Conservation (phyloP, 805 yeast species). For the Cyberlindnera veronae region DNA sequence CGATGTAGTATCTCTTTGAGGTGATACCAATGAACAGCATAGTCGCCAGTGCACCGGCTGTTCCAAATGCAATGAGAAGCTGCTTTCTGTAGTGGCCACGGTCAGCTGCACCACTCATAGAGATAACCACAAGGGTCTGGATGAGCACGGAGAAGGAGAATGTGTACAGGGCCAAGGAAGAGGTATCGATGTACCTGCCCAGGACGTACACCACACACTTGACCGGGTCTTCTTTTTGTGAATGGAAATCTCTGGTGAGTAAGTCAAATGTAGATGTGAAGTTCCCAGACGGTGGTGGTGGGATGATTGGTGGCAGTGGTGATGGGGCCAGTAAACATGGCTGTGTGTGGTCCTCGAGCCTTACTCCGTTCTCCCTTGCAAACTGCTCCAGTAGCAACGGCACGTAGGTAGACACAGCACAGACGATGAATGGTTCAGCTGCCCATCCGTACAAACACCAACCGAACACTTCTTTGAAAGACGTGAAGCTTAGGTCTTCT, state of each 20-base stretch:
- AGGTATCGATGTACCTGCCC: conserved; percentile 57
- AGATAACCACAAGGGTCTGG: conserved; percentile 68
- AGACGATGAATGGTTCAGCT: conserved; percentile 76
- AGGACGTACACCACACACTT: conserved; percentile 47
- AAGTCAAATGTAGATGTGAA: neutral
- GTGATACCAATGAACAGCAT: conserved; percentile 39
- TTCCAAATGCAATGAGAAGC: conserved; percentile 53
- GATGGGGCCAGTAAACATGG: conserved; percentile 47
- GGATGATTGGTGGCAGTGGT: conserved; percentile 16
- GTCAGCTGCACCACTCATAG: conserved; percentile 72
- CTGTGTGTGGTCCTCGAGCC: conserved; percentile 50
- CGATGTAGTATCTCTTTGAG: conserved; percentile 44
- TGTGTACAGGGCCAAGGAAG: conserved; percentile 71
- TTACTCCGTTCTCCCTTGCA: conserved; percentile 71
- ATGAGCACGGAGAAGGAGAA: conserved; percentile 67
- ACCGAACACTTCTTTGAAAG: conserved; percentile 56
- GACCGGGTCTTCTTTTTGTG: no score
- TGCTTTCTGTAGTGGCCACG: conserved; percentile 57
- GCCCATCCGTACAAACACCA: conserved; percentile 75
- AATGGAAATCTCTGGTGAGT: no score
- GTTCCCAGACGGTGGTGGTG: conserved; percentile 11
- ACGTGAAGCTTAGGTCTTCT: no score
- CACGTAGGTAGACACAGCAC: conserved; percentile 75
- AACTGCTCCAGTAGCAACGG: conserved; percentile 68
- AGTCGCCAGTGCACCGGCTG: conserved; percentile 55